A percentile compares a stretch with the other conserved stretches of the same genome.
These are phyloP conservation scores for Naganishia friedmannii DNA, from an alignment of 768 basidiomycete genomes.

Conservation along the genomic window DNA sequence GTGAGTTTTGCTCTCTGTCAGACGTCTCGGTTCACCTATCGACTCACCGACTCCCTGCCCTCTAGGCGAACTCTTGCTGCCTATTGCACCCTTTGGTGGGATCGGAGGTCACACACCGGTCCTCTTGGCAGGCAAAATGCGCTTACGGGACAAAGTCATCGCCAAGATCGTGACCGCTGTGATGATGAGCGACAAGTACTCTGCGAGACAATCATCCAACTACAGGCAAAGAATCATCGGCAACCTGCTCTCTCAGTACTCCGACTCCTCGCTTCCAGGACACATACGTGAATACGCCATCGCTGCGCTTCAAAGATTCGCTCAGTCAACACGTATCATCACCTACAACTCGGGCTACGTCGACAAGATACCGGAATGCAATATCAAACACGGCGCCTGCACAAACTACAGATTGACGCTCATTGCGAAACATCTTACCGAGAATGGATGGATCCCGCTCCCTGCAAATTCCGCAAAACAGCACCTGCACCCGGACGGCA, in stretches of 20 bases:
- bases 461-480: too few relatives aligned
- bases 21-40: too few relatives aligned
- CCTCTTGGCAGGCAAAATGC: background rate
- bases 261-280: background rate
- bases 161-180: background rate
- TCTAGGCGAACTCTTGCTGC: slow-evolving; percentile 2
- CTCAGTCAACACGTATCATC: background rate
- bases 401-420: too few relatives aligned
- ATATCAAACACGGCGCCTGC: too few relatives aligned
- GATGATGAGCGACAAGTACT: too few relatives aligned
- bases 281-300: background rate
- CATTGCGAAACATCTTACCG: too few relatives aligned
- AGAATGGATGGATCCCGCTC: too few relatives aligned
- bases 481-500: too few relatives aligned
- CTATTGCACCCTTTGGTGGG: background rate
- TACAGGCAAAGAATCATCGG: background rate
- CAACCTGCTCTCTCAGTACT: background rate
- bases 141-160: background rate
- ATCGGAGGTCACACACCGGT: background rate
- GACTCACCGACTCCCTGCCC: background rate
- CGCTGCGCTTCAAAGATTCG: background rate
- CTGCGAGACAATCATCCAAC: background rate
- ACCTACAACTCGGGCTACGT: too few relatives aligned
- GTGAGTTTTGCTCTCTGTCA: background rate
- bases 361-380: too few relatives aligned